phyloP scores from a whole-genome alignment of 371 early-diverging fungal species.

The Mucor saturninus region DNA sequence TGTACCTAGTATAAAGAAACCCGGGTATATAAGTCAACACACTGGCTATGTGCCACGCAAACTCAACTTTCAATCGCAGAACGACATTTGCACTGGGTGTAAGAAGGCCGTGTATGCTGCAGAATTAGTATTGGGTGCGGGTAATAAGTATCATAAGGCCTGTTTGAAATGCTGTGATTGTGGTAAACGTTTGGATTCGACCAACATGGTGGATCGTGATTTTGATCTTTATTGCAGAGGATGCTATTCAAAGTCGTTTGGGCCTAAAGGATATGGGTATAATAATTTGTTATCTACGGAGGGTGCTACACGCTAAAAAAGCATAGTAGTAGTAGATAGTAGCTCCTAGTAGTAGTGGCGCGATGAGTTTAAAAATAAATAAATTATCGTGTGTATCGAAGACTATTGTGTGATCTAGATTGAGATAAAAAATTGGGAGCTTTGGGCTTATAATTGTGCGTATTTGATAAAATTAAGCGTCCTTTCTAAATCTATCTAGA shows the following conservation, averaged over 20 bases:
- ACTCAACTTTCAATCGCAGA: conserved; percentile 39
- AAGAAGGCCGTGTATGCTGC: conserved; percentile 56
- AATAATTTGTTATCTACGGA: conserved; percentile 35
- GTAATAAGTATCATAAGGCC: conserved; percentile 55
- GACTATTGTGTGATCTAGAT: no score
- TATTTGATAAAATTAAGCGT: no score
- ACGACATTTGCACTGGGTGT: conserved; percentile 50
- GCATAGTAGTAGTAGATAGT: not conserved
- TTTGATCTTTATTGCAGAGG: conserved; percentile 50
- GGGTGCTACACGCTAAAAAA: conserved; percentile 33
- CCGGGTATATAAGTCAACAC: conserved; percentile 17
- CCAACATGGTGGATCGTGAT: conserved; percentile 54
- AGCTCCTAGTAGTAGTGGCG: no score
- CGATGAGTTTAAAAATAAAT: not conserved
- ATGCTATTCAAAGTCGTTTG: conserved; percentile 51
- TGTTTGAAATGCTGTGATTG: conserved; percentile 52
- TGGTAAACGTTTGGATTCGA: conserved; percentile 50
- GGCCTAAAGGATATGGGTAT: conserved; percentile 49
- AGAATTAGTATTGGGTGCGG: conserved; percentile 50
- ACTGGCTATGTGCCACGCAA: conserved; percentile 52
- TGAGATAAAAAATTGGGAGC: no score
- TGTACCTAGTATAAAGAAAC: not conserved
- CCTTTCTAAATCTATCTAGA: no score
- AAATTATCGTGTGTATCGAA: no score
- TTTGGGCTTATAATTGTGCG: no score